Evolutionary conservation across 164 flowering plant genomes (phyloP).

Genomic region (Pachysandra terminalis): DNA sequence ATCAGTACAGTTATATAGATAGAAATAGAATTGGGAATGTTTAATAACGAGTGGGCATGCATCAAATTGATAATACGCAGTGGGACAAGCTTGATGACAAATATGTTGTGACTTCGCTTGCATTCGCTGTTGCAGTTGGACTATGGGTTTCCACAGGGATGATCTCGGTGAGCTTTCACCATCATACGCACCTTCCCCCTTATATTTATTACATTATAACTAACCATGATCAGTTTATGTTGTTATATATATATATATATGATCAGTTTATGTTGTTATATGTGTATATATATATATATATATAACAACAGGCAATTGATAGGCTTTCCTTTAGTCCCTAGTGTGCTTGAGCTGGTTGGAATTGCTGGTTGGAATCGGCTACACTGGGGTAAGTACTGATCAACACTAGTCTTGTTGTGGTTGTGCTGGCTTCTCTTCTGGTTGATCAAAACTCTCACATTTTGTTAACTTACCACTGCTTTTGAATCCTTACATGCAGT

Average conservation of each 20-base stretch:
- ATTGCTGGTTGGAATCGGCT: conserved; percentile 88
- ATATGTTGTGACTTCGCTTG: too few species aligned
- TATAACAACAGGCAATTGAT: conserved; percentile 79
- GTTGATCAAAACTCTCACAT: too few species aligned
- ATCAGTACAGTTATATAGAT: too few species aligned
- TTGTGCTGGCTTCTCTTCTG: too few species aligned
- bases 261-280: neutral
- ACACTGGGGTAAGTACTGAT: conserved; percentile 89
- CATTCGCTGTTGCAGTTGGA: conserved; percentile 55
- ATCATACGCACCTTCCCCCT: too few species aligned
- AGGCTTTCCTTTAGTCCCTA: conserved; percentile 87
- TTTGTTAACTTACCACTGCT: too few species aligned
- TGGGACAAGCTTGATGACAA: conserved; percentile 97
- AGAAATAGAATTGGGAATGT: neutral
- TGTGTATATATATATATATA: neutral
- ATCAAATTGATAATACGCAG: conserved; percentile 36
- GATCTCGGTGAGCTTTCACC: conserved; percentile 81
- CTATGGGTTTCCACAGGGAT: conserved; percentile 67
- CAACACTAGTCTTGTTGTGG: too few species aligned
- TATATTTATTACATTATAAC: neutral
- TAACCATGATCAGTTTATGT: neutral
- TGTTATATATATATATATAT: neutral
- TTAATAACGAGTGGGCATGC: neutral
- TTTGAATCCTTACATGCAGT: conserved; percentile 49
- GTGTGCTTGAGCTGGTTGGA: conserved; percentile 79